Evolutionary conservation across 2,329 filamentous ascomycete species (phyloP).

Genomic region (Neopestalotiopsis sp.): DNA sequence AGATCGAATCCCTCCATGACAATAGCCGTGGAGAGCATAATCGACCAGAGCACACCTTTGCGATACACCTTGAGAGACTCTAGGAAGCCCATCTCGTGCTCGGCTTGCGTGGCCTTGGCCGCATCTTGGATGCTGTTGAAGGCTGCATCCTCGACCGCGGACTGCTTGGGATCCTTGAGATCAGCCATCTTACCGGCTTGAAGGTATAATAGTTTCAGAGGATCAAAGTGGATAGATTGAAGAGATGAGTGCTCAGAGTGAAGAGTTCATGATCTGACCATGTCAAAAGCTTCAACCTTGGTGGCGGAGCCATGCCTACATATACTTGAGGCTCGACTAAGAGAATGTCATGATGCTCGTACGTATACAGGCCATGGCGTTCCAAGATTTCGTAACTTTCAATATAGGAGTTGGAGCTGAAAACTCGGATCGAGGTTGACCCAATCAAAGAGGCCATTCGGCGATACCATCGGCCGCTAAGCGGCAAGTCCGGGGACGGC

Average conservation of each 20-base stretch:
- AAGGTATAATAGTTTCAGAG: neutral
- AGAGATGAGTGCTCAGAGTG: neutral
- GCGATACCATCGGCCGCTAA: neutral
- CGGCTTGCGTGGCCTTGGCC: constrained; percentile 20
- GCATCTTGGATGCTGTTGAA: constrained; percentile 2
- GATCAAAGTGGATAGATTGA: neutral
- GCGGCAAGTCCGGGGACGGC: neutral
- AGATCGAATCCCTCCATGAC: constrained; percentile 34
- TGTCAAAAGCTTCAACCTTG: neutral
- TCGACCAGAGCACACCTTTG: constrained; percentile 22
- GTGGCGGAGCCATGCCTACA: neutral
- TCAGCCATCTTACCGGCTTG: neutral
- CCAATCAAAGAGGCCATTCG: constrained; percentile 1
- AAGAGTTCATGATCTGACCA: neutral
- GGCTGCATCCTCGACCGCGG: constrained; percentile 5
- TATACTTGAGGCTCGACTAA: neutral
- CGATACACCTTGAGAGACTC: constrained; percentile 16
- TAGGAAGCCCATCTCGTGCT: constrained; percentile 13
- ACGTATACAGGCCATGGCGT: neutral
- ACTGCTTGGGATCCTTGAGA: neutral
- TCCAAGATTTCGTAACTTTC: neutral
- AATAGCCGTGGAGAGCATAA: constrained; percentile 32
- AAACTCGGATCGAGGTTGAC: constrained; percentile 14
- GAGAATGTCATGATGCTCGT: neutral
- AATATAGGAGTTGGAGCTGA: neutral